phyloP scores from a whole-genome alignment of 495 filamentous ascomycete species.

The Chaetomium fimeti region DNA sequence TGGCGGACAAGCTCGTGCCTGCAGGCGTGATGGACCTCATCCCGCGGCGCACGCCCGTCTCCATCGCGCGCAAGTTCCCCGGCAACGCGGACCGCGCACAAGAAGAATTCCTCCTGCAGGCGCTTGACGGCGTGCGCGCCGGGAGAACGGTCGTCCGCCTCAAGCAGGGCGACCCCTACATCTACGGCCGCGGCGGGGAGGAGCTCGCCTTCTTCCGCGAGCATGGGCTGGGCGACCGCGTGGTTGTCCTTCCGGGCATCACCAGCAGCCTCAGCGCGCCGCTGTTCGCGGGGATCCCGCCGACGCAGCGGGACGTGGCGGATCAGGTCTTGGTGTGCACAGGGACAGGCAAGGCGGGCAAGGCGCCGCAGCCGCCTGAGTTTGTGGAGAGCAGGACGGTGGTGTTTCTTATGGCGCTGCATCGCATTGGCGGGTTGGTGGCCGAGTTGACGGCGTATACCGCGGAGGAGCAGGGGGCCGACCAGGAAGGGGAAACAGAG shows the following conservation, averaged over 20 bases:
- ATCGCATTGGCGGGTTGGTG: slow-evolving; percentile 73
- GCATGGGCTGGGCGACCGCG: slow-evolving; percentile 57
- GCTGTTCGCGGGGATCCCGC: slow-evolving; percentile 81
- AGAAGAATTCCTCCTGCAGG: slow-evolving; percentile 80
- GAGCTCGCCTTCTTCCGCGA: slow-evolving; percentile 82
- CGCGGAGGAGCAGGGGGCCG: slow-evolving; percentile 35
- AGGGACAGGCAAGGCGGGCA: slow-evolving; percentile 91
- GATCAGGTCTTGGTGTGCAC: slow-evolving; percentile 94
- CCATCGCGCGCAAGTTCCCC: slow-evolving; percentile 95
- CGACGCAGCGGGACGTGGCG: slow-evolving; percentile 83
- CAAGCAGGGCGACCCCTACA: slow-evolving; percentile 95
- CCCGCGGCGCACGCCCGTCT: slow-evolving; percentile 81
- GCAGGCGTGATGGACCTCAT: slow-evolving; percentile 81
- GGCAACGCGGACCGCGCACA: slow-evolving; percentile 94
- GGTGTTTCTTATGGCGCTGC: slow-evolving; percentile 94
- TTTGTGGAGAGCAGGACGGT: slow-evolving; percentile 76
- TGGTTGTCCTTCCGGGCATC: slow-evolving; percentile 78
- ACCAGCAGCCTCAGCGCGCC: slow-evolving; percentile 84
- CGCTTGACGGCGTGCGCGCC: slow-evolving; percentile 64
- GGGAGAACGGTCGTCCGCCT: slow-evolving; percentile 82
- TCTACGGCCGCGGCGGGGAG: slow-evolving; percentile 92
- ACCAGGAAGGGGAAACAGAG: slow-evolving; percentile 19
- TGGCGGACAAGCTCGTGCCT: slow-evolving; percentile 96
- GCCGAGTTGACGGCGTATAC: slow-evolving; percentile 55
- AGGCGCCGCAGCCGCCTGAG: slow-evolving; percentile 72